Evolutionary conservation across 23 red algal genomes (phyloP), one percentile per base, ranked within the genome.

Genomic region (Gracilaria domingensis): DNA sequence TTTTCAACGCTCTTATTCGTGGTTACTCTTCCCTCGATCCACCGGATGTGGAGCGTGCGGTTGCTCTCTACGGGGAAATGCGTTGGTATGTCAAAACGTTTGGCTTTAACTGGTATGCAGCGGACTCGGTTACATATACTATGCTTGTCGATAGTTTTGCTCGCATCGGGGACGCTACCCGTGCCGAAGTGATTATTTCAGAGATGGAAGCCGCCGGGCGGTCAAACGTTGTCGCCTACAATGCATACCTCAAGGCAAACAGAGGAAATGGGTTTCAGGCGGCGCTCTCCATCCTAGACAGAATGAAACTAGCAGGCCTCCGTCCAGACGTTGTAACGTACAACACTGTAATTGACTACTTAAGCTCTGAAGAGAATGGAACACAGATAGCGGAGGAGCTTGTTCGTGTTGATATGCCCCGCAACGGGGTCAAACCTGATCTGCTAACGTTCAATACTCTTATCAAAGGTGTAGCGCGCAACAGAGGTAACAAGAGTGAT

Each of bases 371-470:
- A 38, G 62, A 82, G 39, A 79, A 79, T 24, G 89, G 89, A 8
- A 75, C 66, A 1, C 79, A 83, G 49, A 45, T 84, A 23, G 89
- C 80, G 8, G 80, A 76, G 51, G 79, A 75, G 8, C 89, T 93
- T 23, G 89, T 93, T 29, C 88, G 88, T 44, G 80, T 84, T n/a
- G 64, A 83, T 26, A 93, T 93, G 89, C 89, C 89, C 11, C 62
- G 69, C 6, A 66, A 77, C 32, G 89, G 89, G 0, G 77, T 93
- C 21, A 47, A 34, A 28, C 89, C 89, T 16, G 89, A 93, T 40
- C 51, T 76, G 34, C 81, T 77, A 29, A 93, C 89, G 53, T 93
- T 84, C 77, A 93, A 93, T 79, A 93, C 89, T 56, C 67, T 93
- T 50, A 82, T 93, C 76, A 93, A 93, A 62, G 89, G 80, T 24